Evolutionary conservation across 192 early-diverging fungal genomes (phyloP).

Genomic region (Thamnidium elegans): DNA sequence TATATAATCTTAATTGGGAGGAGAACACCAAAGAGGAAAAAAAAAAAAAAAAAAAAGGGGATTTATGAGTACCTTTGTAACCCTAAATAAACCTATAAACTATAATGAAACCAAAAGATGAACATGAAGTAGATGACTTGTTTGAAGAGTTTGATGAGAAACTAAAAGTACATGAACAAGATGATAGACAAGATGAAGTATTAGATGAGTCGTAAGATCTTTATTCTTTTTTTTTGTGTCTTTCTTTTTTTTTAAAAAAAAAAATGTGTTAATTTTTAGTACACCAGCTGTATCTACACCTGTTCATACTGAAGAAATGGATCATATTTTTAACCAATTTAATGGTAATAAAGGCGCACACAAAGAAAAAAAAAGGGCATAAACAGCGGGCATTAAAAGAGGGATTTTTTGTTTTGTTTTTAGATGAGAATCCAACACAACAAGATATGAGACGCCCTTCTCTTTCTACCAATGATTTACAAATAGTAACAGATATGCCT

Average conservation of each 20-base stretch:
- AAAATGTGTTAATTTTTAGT: background rate
- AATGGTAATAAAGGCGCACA: too few relatives aligned
- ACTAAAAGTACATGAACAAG: background rate
- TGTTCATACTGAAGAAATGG: conserved; percentile 4
- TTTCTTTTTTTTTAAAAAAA: background rate
- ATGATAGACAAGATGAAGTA: conserved; percentile 9
- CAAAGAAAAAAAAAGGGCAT: background rate
- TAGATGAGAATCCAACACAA: background rate
- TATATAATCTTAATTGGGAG: too few relatives aligned
- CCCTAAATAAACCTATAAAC: background rate
- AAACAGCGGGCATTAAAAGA: background rate
- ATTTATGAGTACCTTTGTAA: background rate
- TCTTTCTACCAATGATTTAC: background rate
- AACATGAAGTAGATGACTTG: conserved; percentile 14
- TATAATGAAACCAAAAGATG: conserved; percentile 13
- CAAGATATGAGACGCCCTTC: background rate
- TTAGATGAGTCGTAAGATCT: conserved; percentile 13
- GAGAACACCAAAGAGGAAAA: background rate
- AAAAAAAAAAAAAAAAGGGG: background rate
- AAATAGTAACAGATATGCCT: conserved; percentile 10
- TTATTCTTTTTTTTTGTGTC: background rate
- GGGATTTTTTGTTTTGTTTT: background rate
- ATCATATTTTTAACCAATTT: conserved; percentile 21
- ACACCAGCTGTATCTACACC: background rate
- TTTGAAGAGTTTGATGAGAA: conserved; percentile 25